Evolutionary conservation across 2,329 filamentous ascomycete genomes (phyloP).

Genomic region (Aspergillus awamori): DNA sequence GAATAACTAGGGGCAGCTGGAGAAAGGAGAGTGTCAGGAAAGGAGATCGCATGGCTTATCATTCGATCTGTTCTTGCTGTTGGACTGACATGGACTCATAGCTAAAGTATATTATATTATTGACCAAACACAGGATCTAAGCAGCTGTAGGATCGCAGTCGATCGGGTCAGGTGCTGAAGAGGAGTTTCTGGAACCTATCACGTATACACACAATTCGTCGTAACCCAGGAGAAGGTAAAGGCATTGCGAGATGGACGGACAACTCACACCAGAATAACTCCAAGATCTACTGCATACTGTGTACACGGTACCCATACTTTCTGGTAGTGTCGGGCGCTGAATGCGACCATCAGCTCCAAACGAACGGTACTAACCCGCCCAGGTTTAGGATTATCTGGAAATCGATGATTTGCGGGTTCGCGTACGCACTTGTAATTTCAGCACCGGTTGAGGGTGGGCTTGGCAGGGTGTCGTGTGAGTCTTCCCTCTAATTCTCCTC

Average conservation of each 20-base stretch:
- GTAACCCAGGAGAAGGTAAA: neutral
- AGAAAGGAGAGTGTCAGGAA: no score
- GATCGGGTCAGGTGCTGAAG: neutral
- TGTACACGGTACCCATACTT: no score
- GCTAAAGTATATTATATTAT: neutral
- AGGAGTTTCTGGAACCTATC: neutral
- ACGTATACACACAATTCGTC: no score
- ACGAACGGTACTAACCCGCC: neutral
- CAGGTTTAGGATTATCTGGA: conserved; percentile 1
- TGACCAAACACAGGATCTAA: neutral
- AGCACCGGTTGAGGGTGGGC: conserved; percentile 6
- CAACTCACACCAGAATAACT: neutral
- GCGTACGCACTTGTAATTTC: conserved; percentile 8
- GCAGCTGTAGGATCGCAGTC: neutral
- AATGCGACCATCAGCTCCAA: neutral
- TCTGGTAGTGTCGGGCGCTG: neutral
- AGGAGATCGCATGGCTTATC: neutral
- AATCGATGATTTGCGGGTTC: conserved; percentile 2
- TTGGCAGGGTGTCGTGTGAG: conserved; percentile 21
- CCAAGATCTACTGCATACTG: neutral
- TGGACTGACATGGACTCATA: neutral
- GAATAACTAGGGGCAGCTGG: neutral
- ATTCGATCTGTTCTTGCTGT: neutral
- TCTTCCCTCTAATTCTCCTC: neutral
- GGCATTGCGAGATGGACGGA: conserved; percentile 1